Percentiles rank a stretch among this genome's conserved stretches.
Conservation (phyloP, 148 eudicot genomes). For the Pharnaceum exiguum region DNA sequence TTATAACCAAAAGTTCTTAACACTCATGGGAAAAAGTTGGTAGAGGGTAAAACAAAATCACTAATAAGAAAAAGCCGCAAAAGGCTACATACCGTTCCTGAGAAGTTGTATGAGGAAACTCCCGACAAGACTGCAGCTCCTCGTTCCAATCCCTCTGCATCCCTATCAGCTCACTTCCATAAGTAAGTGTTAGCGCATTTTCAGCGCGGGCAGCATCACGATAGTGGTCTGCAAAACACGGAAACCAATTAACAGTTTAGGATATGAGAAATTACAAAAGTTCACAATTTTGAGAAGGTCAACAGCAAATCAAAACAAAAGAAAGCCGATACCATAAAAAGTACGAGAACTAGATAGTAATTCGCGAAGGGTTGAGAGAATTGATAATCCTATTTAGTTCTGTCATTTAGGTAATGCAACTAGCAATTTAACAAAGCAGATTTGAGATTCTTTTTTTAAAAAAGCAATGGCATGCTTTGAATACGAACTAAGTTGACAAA, state of each 20-base stretch:
- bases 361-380: too few species aligned
- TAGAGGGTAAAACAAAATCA: too few species aligned
- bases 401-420: too few species aligned
- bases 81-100: constrained; percentile 65
- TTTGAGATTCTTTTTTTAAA: too few species aligned
- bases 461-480: too few species aligned
- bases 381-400: too few species aligned
- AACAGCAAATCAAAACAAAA: background rate
- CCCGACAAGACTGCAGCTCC: constrained; percentile 95
- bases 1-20: too few species aligned
- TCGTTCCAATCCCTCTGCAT: constrained; percentile 99
- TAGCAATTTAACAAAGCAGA: too few species aligned
- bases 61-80: background rate
- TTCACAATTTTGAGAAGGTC: too few species aligned
- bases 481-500: too few species aligned
- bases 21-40: too few species aligned
- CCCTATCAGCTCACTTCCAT: constrained; percentile 94
- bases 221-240: constrained; percentile 58
- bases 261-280: background rate
- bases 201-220: constrained; percentile 99
- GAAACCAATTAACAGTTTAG: constrained; percentile 6
- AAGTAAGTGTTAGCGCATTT: constrained; percentile 77
- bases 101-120: constrained; percentile 82
- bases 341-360: too few species aligned
- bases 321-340: background rate